A percentile compares a stretch with the other conserved stretches of the same genome.
Conservation (phyloP, 1,284 basidiomycete genomes). For the Phellinidium pouzarii region DNA sequence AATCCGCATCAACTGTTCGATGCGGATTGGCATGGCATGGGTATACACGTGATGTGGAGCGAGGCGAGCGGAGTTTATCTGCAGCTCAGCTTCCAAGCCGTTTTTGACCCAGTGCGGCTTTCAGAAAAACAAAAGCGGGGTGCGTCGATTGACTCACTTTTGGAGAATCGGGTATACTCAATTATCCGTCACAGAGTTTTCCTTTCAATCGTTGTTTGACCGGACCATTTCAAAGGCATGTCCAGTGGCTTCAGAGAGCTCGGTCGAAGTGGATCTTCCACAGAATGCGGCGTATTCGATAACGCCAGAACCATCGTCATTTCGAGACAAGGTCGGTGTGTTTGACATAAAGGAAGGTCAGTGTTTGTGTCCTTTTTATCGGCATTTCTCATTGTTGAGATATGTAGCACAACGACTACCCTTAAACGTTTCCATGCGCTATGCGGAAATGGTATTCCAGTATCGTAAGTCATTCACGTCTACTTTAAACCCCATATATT, state of each 20-base stretch:
- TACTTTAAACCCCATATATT: slow-evolving; percentile 3
- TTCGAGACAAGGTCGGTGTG: slow-evolving; percentile 29
- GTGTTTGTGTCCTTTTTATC: slow-evolving; percentile 21
- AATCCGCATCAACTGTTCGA: slow-evolving; percentile 85
- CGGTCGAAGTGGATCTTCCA: slow-evolving; percentile 44
- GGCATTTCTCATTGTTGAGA: slow-evolving; percentile 4
- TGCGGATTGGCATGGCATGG: slow-evolving; percentile 84
- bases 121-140: slow-evolving; percentile 49
- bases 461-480: slow-evolving; percentile 42
- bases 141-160: slow-evolving; percentile 27
- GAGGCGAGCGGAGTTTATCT: slow-evolving; percentile 54
- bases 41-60: slow-evolving; percentile 65
- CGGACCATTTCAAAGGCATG: slow-evolving; percentile 55
- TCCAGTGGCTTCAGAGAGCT: slow-evolving; percentile 51
- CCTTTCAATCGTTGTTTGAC: slow-evolving; percentile 68
- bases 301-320: slow-evolving; percentile 41
- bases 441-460: slow-evolving; percentile 45
- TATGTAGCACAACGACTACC: slow-evolving; percentile 22
- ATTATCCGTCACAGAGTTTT: slow-evolving; percentile 57
- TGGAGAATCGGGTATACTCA: slow-evolving; percentile 1
- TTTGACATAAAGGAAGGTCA: slow-evolving; percentile 48
- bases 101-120: slow-evolving; percentile 71
- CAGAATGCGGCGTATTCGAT: slow-evolving; percentile 36
- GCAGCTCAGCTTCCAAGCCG: slow-evolving; percentile 72
- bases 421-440: slow-evolving; percentile 51